These are phyloP conservation scores for Cylindrodendrum hubeiense DNA, from an alignment of 2,329 filamentous ascomycete genomes.

Conservation along the genomic window DNA sequence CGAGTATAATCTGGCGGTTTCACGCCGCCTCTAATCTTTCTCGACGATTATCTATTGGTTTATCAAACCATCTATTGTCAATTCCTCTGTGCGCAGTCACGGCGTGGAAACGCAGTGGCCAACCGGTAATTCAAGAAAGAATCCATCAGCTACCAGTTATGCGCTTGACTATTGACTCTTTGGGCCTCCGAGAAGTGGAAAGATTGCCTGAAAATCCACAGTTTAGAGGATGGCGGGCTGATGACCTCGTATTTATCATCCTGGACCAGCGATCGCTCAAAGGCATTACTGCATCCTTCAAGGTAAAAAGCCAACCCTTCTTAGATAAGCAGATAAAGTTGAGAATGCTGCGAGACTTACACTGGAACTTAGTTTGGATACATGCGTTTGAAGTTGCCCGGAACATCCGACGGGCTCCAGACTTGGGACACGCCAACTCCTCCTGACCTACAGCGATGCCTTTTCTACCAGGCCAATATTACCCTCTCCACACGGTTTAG, in stretches of 20 bases:
- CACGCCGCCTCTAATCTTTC: constrained; percentile 4
- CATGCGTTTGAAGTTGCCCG: constrained; percentile 24
- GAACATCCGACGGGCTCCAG: constrained; percentile 10
- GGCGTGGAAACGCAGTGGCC: constrained; percentile 21
- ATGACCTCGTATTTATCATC: constrained; percentile 16
- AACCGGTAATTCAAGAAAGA: constrained; percentile 6
- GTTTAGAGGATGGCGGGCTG: constrained; percentile 16
- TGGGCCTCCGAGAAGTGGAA: constrained; percentile 24
- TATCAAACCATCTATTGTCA: constrained; percentile 13
- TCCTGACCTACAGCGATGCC: constrained; percentile 21
- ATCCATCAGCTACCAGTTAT: constrained; percentile 6
- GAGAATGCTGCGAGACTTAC: neutral
- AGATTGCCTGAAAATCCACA: constrained; percentile 13
- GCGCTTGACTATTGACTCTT: constrained; percentile 30
- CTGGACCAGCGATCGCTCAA: constrained; percentile 1
- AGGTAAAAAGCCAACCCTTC: constrained; percentile 10
- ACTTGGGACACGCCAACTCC: constrained; percentile 34
- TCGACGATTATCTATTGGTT: neutral
- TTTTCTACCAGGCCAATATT: constrained; percentile 14
- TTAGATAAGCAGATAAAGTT: neutral
- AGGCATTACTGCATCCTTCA: constrained; percentile 21
- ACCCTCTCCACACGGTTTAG: constrained; percentile 11
- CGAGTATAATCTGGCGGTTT: constrained; percentile 21
- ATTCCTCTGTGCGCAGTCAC: constrained; percentile 15
- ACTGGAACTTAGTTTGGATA: constrained; percentile 10